These are phyloP conservation scores for Yarrowia galli DNA, from an alignment of 1,139 yeast genomes.

Conservation along the genomic window DNA sequence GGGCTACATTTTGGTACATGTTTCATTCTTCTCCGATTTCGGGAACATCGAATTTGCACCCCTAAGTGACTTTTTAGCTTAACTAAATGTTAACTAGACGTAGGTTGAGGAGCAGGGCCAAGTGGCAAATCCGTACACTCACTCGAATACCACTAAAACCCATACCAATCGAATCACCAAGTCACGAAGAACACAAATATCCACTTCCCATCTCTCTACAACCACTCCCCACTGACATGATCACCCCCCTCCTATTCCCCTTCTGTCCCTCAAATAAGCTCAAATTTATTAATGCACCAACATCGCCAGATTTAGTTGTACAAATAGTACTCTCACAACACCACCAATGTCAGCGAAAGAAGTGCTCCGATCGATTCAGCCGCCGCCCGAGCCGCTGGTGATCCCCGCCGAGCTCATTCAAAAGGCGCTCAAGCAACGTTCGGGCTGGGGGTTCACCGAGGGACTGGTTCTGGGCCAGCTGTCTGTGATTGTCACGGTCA, in stretches of 20 bases:
- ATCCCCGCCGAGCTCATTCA: slow-evolving; percentile 28
- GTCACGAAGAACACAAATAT: not conserved
- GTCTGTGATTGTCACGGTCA: slow-evolving; percentile 32
- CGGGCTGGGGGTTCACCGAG: slow-evolving; percentile 39
- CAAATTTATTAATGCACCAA: not conserved
- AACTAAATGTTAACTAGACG: not conserved
- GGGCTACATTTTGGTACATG: not conserved
- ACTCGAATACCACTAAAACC: too few species aligned
- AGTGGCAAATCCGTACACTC: too few species aligned
- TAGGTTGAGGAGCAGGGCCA: too few species aligned
- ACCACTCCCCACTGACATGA: too few species aligned
- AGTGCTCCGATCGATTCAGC: slow-evolving; percentile 17
- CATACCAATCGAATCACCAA: not conserved
- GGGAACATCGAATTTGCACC: not conserved
- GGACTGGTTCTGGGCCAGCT: slow-evolving; percentile 38
- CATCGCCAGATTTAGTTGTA: not conserved
- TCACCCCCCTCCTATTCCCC: not conserved
- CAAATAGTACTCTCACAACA: not conserved
- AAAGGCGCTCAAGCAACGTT: slow-evolving; percentile 14
- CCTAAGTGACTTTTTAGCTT: not conserved
- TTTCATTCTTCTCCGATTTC: not conserved
- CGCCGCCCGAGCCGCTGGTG: slow-evolving; percentile 30
- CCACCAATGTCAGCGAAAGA: not conserved
- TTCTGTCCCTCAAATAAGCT: not conserved
- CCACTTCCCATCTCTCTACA: not conserved